Evolutionary conservation across 169 alveolate genomes (phyloP), one percentile per base, ranked within the genome.

Genomic region (Eimeria nieschulzi): DNA sequence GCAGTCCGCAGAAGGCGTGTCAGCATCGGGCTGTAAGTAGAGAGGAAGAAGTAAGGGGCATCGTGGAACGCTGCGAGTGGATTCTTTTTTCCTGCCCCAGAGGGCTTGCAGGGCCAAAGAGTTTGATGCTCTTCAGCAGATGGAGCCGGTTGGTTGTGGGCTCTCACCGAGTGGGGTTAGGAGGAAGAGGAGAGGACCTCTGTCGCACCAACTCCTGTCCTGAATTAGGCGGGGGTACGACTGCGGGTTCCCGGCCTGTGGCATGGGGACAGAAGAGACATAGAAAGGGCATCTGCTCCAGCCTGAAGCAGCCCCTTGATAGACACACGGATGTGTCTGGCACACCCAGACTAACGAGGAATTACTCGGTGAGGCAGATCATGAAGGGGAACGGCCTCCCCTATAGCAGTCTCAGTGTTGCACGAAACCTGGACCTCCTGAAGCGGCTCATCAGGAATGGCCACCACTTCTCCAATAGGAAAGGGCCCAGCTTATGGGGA

Each of bases 61-160:
- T 87, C n/a, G 61, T 72, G 7, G 7, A 7, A 10, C 83, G 92
- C 56, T 87, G 92, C 79, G 63, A 13, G 66, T 87, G 92, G 92
- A 53, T 87, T 51, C 56, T 87, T 7, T 56, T n/a, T 26, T 79
- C 25, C 56, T 87, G 86, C 66, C 92, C 92, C 39, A 23, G 79
- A 26, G 92, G 92, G n/a, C 79, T 87, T 19, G 80, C 79, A 13
- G 61, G 66, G 68, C 70, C 87, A 7, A 39, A 61, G 59, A 39
- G 68, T 15, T 26, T 12, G 63, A 12, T 53, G 72, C 23, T 12
- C 1, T 21, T 55, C 7, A 15, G 76, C 8, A 51, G 88, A 17
- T 26, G 64, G 33, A 46, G 59, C 23, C 70, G 75, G 19, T 75
- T 25, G 9, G 55, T 80, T 17, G 56, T 33, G 25, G 54, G 88